These are phyloP conservation scores for Penicillium coffeae DNA, from an alignment of 495 filamentous ascomycete genomes.

Conservation along the genomic window DNA sequence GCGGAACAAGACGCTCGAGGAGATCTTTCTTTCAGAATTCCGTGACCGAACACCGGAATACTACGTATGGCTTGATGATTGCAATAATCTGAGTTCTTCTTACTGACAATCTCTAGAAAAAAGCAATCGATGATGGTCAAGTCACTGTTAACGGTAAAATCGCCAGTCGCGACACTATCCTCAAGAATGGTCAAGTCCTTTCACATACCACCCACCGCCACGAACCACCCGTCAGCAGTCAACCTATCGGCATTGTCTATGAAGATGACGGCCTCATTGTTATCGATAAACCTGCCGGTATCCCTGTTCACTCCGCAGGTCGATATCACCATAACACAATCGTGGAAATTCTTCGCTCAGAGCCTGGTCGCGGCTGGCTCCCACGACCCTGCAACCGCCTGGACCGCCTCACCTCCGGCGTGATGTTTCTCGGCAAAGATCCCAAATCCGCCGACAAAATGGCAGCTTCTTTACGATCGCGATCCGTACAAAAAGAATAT, in stretches of 20 bases:
- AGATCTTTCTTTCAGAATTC: constrained; percentile 82
- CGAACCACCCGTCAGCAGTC: constrained; percentile 84
- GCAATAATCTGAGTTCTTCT: background rate
- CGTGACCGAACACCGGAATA: constrained; percentile 75
- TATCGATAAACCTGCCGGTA: constrained; percentile 92
- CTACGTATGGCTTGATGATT: constrained; percentile 53
- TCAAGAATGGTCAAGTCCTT: constrained; percentile 81
- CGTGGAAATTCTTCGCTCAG: constrained; percentile 84
- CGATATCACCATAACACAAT: constrained; percentile 94
- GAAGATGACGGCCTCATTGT: constrained; percentile 90
- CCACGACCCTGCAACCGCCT: constrained; percentile 88
- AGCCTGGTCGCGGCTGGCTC: constrained; percentile 64
- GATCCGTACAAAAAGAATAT: constrained; percentile 90
- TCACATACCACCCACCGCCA: constrained; percentile 94
- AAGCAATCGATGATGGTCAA: constrained; percentile 73
- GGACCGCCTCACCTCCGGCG: constrained; percentile 88
- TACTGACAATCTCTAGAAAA: constrained; percentile 46
- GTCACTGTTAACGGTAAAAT: constrained; percentile 69
- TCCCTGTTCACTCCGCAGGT: constrained; percentile 92
- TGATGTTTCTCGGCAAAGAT: constrained; percentile 95
- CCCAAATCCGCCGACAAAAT: constrained; percentile 74
- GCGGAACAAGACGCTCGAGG: constrained; percentile 68
- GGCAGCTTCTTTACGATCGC: constrained; percentile 61
- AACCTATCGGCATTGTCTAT: constrained; percentile 75
- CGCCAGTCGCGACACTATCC: constrained; percentile 51